Conservation (phyloP, 495 filamentous ascomycete species). For the Chaetomium tenue region DNA sequence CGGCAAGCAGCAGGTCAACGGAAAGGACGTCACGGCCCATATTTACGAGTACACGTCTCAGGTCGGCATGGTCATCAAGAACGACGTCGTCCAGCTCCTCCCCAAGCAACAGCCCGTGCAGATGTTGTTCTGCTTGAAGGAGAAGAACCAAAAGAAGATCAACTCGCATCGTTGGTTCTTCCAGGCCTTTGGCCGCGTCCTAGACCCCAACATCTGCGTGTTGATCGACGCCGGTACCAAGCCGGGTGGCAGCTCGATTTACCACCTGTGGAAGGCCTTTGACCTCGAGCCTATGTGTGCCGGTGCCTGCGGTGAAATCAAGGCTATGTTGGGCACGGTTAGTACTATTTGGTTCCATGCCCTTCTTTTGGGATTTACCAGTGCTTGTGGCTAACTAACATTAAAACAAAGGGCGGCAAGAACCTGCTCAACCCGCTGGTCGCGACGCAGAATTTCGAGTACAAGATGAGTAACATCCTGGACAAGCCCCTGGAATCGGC, state of each 20-base stretch:
- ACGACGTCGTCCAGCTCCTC: conserved; percentile 78
- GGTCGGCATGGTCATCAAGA: conserved; percentile 81
- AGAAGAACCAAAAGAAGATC: conserved; percentile 99
- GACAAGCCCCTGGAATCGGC: conserved; percentile 97
- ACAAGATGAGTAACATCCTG: conserved; percentile 99
- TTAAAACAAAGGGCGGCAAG: conserved; percentile 58
- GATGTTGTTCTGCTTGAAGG: conserved; percentile 98
- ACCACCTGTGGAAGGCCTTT: conserved; percentile 97
- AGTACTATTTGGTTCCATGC: too few species aligned
- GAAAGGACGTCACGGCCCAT: conserved; percentile 95
- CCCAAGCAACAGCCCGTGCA: conserved; percentile 81
- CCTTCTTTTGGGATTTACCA: too few species aligned
- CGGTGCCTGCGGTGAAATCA: conserved; percentile 98
- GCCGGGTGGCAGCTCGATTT: conserved; percentile 89
- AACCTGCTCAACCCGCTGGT: conserved; percentile 92
- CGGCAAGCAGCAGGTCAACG: conserved; percentile 96
- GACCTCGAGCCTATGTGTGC: conserved; percentile 96
- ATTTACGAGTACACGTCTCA: conserved; percentile 99
- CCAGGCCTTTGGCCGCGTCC: conserved; percentile 88
- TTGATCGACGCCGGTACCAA: conserved; percentile 95
- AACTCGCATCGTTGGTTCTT: conserved; percentile 99
- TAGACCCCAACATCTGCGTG: conserved; percentile 95
- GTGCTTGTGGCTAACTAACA: too few species aligned
- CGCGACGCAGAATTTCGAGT: conserved; percentile 98
- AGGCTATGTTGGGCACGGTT: conserved; percentile 91